A percentile compares a stretch with the other conserved stretches of the same genome.
phyloP scores from a whole-genome alignment of 2,329 filamentous ascomycete genomes.

The Aspergillus calidoustus region DNA sequence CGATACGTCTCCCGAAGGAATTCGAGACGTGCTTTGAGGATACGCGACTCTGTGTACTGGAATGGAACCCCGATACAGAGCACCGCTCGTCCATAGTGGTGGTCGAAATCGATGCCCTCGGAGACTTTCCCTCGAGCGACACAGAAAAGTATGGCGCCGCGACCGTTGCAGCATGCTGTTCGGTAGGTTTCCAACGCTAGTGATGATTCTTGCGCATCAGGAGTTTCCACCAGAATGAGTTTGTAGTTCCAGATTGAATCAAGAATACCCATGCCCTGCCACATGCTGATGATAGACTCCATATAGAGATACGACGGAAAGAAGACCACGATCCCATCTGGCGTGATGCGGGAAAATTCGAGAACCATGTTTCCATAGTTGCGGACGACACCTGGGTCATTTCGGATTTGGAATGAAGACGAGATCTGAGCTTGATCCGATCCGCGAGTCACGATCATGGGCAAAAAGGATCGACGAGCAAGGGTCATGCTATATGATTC shows the following conservation, averaged over 20 bases:
- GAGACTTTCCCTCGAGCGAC: constrained; percentile 97
- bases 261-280: constrained; percentile 97
- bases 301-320: constrained; percentile 99
- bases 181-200: constrained; percentile 95
- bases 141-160: constrained; percentile 89
- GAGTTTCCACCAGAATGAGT: constrained; percentile 94
- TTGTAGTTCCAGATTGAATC: constrained; percentile 99
- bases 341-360: constrained; percentile 94
- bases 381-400: constrained; percentile 93
- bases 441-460: constrained; percentile 95
- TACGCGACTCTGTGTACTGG: constrained; percentile 97
- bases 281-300: constrained; percentile 99
- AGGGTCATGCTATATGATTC: constrained; percentile 98
- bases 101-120: constrained; percentile 98
- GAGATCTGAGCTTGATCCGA: constrained; percentile 93
- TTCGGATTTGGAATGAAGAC: constrained; percentile 91
- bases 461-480: constrained; percentile 89
- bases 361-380: constrained; percentile 94
- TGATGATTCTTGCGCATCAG: constrained; percentile 95
- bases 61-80: constrained; percentile 96
- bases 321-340: constrained; percentile 98
- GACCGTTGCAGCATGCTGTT: constrained; percentile 95
- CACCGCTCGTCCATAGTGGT: constrained; percentile 95
- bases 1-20: constrained; percentile 97
- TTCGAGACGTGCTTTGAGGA: constrained; percentile 91